Evolutionary conservation across 768 basidiomycete genomes (phyloP).

Genomic region (Psilocybe azurescens): DNA sequence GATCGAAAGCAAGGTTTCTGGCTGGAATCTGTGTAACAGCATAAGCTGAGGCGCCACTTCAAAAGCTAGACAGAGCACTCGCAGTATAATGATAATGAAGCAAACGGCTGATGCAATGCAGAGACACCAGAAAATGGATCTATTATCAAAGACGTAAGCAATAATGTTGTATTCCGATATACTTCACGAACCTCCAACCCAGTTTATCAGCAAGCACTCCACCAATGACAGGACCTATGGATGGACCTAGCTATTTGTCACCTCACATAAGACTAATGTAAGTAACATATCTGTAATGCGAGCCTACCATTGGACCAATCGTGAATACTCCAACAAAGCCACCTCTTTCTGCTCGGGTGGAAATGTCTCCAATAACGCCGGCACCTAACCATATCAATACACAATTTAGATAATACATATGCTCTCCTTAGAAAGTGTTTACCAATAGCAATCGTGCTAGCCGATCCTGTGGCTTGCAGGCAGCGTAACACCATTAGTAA

Average conservation of each 20-base stretch:
- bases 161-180: too few relatives aligned
- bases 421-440: conserved; percentile 1
- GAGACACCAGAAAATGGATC: conserved; percentile 70
- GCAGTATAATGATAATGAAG: conserved; percentile 54
- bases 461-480: conserved; percentile 79
- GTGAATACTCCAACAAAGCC: conserved; percentile 73
- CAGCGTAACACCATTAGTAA: too few relatives aligned
- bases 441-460: conserved; percentile 81
- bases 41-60: too few relatives aligned
- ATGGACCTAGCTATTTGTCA: conserved; percentile 63
- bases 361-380: conserved; percentile 82
- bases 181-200: conserved; percentile 65
- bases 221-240: conserved; percentile 63
- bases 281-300: not conserved
- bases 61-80: conserved; percentile 18
- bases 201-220: conserved; percentile 61
- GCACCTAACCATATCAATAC: conserved; percentile 46
- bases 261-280: not conserved
- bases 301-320: conserved; percentile 63
- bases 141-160: too few relatives aligned
- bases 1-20: conserved; percentile 59
- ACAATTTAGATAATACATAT: not conserved
- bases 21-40: conserved; percentile 53
- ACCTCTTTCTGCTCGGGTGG: conserved; percentile 75
- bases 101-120: conserved; percentile 52